Evolutionary conservation across 306 rosid genomes (phyloP).

Genomic region (Carpinus viminea): DNA sequence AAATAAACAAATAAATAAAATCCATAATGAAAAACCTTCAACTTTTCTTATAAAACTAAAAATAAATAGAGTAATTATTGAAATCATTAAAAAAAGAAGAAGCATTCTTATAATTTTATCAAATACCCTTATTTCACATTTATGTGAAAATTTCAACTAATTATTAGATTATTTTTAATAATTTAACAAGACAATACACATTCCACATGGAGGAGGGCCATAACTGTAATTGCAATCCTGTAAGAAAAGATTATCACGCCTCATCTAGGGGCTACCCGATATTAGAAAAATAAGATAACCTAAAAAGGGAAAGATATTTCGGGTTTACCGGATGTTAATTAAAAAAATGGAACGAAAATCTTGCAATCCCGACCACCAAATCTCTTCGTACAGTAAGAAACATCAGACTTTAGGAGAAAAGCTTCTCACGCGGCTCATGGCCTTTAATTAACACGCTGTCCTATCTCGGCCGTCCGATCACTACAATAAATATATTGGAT

Average conservation of each 20-base stretch:
- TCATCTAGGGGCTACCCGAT: not conserved
- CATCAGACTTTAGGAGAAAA: constrained; percentile 46
- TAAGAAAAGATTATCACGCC: not conserved
- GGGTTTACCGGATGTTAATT: not conserved
- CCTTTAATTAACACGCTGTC: constrained; percentile 38
- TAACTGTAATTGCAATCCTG: constrained; percentile 2
- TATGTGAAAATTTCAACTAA: no score
- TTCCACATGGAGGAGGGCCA: not conserved
- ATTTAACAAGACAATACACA: no score
- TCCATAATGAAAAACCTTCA: no score
- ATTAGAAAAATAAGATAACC: constrained; percentile 13
- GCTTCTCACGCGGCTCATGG: constrained; percentile 46
- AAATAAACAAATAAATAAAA: no score
- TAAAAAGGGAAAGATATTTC: not conserved
- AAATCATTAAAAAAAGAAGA: no score
- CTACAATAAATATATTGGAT: not conserved
- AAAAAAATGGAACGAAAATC: constrained; percentile 43
- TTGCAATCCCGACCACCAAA: constrained; percentile 28
- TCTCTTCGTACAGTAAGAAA: constrained; percentile 45
- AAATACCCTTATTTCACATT: no score
- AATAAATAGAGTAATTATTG: no score
- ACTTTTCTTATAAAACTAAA: no score
- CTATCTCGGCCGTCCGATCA: not conserved
- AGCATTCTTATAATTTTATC: no score
- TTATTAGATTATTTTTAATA: no score